These are phyloP conservation scores for Dichotomocladium elegans DNA, from an alignment of 371 early-diverging fungal genomes.

Conservation along the genomic window DNA sequence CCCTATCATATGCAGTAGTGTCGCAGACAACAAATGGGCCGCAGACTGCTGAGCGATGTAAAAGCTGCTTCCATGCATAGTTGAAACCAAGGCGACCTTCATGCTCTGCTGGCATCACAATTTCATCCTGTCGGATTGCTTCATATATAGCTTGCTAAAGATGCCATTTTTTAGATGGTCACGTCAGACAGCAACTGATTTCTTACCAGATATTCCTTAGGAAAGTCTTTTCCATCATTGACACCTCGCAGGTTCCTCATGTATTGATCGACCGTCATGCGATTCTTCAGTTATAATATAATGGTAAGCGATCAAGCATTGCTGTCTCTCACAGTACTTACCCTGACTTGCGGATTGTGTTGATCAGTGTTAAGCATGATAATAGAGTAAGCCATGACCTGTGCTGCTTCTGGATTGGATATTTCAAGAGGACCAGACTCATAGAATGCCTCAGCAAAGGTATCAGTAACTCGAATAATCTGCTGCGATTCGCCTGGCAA, in stretches of 20 bases:
- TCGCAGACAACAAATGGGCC: constrained; percentile 48
- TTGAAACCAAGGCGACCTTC: constrained; percentile 93
- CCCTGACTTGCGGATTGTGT: constrained; percentile 83
- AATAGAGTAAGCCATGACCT: constrained; percentile 82
- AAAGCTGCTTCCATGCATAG: constrained; percentile 91
- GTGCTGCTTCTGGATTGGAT: constrained; percentile 70
- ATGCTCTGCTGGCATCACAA: constrained; percentile 88
- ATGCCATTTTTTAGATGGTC: neutral
- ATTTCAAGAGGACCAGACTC: constrained; percentile 62
- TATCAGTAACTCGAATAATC: constrained; percentile 87
- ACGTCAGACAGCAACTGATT: neutral
- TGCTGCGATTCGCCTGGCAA: constrained; percentile 94
- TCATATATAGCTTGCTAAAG: constrained; percentile 59
- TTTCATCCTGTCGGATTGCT: constrained; percentile 75
- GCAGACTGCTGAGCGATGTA: constrained; percentile 48
- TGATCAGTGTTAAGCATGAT: constrained; percentile 95
- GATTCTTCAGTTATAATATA: constrained; percentile 28
- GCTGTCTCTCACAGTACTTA: constrained; percentile 12
- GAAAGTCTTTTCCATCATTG: constrained; percentile 73
- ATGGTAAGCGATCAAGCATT: neutral
- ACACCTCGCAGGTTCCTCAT: constrained; percentile 75
- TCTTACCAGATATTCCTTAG: constrained; percentile 61
- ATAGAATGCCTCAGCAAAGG: constrained; percentile 79
- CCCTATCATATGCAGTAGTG: constrained; percentile 58
- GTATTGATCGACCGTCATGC: constrained; percentile 88